phyloP scores from a whole-genome alignment of 257 asterid species.

The Ligustrum vulgare region DNA sequence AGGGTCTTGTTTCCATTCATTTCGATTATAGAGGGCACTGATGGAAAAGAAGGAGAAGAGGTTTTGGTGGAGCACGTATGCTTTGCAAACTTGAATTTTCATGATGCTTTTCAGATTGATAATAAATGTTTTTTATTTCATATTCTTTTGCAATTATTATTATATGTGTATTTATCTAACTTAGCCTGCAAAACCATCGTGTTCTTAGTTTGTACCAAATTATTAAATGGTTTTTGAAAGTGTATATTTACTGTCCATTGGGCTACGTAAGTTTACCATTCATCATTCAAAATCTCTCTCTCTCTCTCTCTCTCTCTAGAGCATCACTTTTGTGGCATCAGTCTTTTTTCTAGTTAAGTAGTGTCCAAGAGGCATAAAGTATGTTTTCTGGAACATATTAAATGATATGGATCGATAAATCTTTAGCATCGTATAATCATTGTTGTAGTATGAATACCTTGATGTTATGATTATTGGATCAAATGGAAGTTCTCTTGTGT shows the following conservation, averaged over 20 bases:
- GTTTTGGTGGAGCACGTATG: slow-evolving; percentile 5
- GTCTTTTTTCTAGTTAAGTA: background rate
- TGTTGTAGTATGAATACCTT: background rate
- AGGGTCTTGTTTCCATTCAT: too few species aligned
- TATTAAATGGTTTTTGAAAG: background rate
- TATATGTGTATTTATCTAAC: background rate
- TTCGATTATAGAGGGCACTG: slow-evolving; percentile 99
- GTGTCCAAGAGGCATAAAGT: background rate
- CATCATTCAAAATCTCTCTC: slow-evolving; percentile 12
- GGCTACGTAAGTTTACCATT: too few species aligned
- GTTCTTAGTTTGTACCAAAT: background rate
- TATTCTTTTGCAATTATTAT: slow-evolving; percentile 1
- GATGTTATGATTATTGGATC: background rate
- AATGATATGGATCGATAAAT: background rate
- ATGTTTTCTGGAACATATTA: slow-evolving; percentile 18
- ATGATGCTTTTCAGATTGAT: slow-evolving; percentile 23
- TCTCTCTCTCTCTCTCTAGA: too few species aligned
- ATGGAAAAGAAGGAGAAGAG: slow-evolving; percentile 97
- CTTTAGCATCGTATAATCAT: background rate
- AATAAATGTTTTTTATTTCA: slow-evolving; percentile 17
- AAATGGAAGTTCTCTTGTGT: background rate
- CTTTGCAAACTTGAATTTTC: slow-evolving; percentile 1
- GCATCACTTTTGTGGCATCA: background rate
- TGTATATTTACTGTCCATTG: slow-evolving; percentile 8
- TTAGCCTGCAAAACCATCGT: background rate